Percentiles rank a stretch among this genome's conserved stretches.
Conservation (phyloP, 2,329 filamentous ascomycete species). For the Cryphonectria carpinicola region DNA sequence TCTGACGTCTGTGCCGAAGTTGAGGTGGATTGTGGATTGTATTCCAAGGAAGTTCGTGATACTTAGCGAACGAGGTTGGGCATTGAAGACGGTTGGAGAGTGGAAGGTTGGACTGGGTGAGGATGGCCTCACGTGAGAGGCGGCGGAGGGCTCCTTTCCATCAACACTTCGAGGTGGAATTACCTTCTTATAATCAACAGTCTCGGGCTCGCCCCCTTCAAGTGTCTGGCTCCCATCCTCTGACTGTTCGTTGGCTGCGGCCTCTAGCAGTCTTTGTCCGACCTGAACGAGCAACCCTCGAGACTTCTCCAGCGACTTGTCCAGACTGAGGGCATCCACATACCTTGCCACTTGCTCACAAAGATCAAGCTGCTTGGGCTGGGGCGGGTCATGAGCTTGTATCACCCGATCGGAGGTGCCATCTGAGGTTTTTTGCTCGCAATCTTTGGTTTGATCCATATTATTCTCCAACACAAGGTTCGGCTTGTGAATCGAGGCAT, state of each 20-base stretch:
- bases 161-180: neutral
- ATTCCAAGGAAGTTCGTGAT: constrained; percentile 42
- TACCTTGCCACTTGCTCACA: neutral
- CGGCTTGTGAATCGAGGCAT: constrained; percentile 18
- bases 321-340: constrained; percentile 8
- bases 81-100: constrained; percentile 34
- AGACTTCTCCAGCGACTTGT: neutral
- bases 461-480: neutral
- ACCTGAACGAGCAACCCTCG: neutral
- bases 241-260: neutral
- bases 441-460: neutral
- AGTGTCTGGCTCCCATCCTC: neutral
- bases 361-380: neutral
- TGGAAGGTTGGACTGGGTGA: neutral
- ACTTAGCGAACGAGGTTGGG: constrained; percentile 33
- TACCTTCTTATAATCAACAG: neutral
- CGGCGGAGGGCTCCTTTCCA: no score
- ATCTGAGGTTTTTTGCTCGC: neutral
- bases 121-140: no score
- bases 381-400: neutral
- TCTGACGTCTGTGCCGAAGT: constrained; percentile 35
- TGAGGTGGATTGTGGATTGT: constrained; percentile 35
- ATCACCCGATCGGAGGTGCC: neutral
- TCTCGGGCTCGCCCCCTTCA: constrained; percentile 25
- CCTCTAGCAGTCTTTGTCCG: constrained; percentile 1